These are phyloP conservation scores for Tricholoma sp. DNA, from an alignment of 768 basidiomycete genomes.

Conservation along the genomic window DNA sequence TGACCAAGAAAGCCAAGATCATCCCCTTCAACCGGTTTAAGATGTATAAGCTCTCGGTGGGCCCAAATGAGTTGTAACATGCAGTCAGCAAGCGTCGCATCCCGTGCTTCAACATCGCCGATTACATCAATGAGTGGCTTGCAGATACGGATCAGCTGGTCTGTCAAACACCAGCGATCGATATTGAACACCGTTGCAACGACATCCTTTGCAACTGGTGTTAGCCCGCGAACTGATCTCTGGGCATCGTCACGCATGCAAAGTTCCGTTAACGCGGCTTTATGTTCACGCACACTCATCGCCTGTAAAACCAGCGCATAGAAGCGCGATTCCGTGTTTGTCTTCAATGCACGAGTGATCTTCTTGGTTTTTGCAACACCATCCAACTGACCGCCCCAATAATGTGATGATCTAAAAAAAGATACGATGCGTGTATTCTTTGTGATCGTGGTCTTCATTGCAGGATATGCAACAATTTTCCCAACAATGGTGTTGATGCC, in stretches of 20 bases:
- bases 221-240: slow-evolving; percentile 11
- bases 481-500: slow-evolving; percentile 25
- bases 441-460: slow-evolving; percentile 16
- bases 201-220: too few species aligned
- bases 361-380: slow-evolving; percentile 10
- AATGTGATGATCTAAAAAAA: slow-evolving; percentile 25
- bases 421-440: slow-evolving; percentile 12
- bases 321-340: too few species aligned
- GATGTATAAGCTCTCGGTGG: slow-evolving; percentile 6
- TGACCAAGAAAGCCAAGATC: slow-evolving; percentile 11
- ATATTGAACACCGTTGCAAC: too few species aligned
- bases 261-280: slow-evolving; percentile 1
- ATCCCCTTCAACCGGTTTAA: slow-evolving; percentile 4
- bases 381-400: slow-evolving; percentile 29
- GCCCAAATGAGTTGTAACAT: slow-evolving; percentile 28
- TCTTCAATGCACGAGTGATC: slow-evolving; percentile 16
- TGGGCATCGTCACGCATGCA: slow-evolving; percentile 8
- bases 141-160: too few species aligned
- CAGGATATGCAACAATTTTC: slow-evolving; percentile 18
- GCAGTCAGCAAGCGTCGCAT: slow-evolving; percentile 28
- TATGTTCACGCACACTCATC: slow-evolving; percentile 6
- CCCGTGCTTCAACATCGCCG: slow-evolving; percentile 24
- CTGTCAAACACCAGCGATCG: too few species aligned
- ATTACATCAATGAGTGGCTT: slow-evolving; percentile 8
- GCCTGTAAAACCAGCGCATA: too few species aligned